These are phyloP conservation scores for Melanogaster broomeanus DNA, from an alignment of 768 basidiomycete genomes.

Conservation along the genomic window DNA sequence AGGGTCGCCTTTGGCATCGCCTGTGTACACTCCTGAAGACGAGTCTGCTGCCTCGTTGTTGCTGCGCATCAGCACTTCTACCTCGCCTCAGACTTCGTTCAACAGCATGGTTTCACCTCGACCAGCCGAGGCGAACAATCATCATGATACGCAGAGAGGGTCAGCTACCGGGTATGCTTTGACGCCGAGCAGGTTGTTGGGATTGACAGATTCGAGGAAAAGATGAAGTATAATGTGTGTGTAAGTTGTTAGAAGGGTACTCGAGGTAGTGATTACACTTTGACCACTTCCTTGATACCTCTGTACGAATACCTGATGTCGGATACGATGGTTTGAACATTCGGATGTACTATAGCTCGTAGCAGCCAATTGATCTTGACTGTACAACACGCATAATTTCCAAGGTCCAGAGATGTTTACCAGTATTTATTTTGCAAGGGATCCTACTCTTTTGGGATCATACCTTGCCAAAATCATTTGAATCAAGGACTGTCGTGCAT, in stretches of 20 bases:
- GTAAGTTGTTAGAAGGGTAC: not conserved
- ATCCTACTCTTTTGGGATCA: not conserved
- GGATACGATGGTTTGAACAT: not conserved
- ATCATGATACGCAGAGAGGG: not conserved
- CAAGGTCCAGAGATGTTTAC: not conserved
- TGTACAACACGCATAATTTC: not conserved
- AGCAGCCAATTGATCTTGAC: not conserved
- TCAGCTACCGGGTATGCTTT: conserved; percentile 13
- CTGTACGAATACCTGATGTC: conserved; percentile 2
- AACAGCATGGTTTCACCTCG: not conserved
- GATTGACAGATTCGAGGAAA: conserved; percentile 12
- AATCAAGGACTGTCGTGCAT: conserved; percentile 11
- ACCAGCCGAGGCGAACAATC: not conserved
- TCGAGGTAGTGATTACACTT: not conserved
- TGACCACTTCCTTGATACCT: not conserved
- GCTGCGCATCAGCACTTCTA: conserved; percentile 56
- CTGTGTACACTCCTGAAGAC: conserved; percentile 53
- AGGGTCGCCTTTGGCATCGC: conserved; percentile 24
- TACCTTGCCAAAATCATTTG: not conserved
- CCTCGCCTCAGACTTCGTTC: conserved; percentile 13
- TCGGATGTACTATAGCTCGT: conserved; percentile 8
- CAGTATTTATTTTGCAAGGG: not conserved
- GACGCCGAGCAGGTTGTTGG: conserved; percentile 28
- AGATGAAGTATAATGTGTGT: conserved; percentile 4
- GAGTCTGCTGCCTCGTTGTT: conserved; percentile 69